Base-by-base conservation (phyloP, 2,329 filamentous ascomycete species). In the Ophiosphaerella korrae region DNA sequence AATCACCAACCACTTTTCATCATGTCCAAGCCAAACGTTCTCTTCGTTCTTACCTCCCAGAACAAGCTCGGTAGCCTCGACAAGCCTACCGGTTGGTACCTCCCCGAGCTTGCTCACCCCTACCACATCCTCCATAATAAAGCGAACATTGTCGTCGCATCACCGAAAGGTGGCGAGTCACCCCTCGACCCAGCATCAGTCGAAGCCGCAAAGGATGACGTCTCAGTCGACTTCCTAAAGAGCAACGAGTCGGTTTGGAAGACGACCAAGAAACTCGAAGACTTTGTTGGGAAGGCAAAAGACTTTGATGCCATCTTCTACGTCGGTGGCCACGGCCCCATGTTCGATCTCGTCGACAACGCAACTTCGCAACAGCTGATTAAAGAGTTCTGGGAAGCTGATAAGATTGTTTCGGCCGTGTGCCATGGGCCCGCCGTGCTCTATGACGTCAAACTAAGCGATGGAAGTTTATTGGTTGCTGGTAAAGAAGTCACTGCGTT, bases 21-120 rank as follows among this genome's bases (percentile, higher is more conserved):
- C 32, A 55, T 57, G 48, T 55, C 47, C 12, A 62, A 62, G 46
- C 79, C 80, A 34, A 88, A 87, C 71, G 75, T 90, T 57, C 86
- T 91, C 75, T 75, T 90, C 71, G 84, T 91, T 50, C 83, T 90
- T 55, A 88, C 85, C 58, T 90, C 86, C 53, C 79, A 83, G 70
- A 71, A 73, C 57, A 72, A 75, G 53, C 72, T 81, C 44, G 75
- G 75, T 44, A 63, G 68, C 61, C 72, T 68, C 38, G 70, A 72
- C 55, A 72, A 75, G 47, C 80, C 81, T 8, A 89, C 87, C 0
- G 88, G 88, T 57, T 90, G 88, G 88, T 90, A 84, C 67, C 76
- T 90, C 13, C 72, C 73, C 2, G 73, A 71, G 41, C 63, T 69
- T 33, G 68, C 70, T 0, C 70, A 75, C 52, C 72, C 73, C 12